Evolutionary conservation across 352 stramenopile genomes (phyloP), one percentile per base, ranked within the genome.

Genomic region (Phytophthora quininea): DNA sequence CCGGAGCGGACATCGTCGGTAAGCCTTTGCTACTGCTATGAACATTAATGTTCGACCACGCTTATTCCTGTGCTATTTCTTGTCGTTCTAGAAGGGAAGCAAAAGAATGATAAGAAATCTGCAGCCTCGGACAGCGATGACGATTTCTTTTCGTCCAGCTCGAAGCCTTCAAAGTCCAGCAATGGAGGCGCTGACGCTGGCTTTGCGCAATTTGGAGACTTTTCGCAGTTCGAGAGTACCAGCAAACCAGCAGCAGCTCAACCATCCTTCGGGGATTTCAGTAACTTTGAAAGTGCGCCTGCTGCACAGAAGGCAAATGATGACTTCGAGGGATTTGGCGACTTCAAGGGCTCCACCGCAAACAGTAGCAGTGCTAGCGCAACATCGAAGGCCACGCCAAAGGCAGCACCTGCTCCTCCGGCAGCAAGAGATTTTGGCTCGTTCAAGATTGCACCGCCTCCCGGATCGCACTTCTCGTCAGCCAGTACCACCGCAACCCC

Each of bases 171-270:
- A 35, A 63, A 82, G 67, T 9, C 62, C 54, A 24, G 50, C 43
- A 43, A 66, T 31, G 40, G 33, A 45, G 19, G 50, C 37, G 48
- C 54, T 43, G 74, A 75, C 12, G 74, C 62, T 29, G 77, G 70
- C 2, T 92, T 94, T 54, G 81, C 74, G 4, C 54, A 64, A 12
- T 92, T 92, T 66, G 84, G 81, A 24, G 89, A 96, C 45, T 96
- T 96, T 56, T 90, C 86, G 7, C 79, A 72, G 49, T 96, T 96
- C 62, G 72, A 85, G 35, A 69, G 62, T 3, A 69, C 72, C 46
- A 78, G 74, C 40, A 76, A 72, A 50, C 70, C 77, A 33, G 54
- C 77, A 33, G 54, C 65, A 1, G 57, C 70, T 29, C 45, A 48
- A 45, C 38, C 63, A 4, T 75, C 57, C 0, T 80, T 82, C 53